Percentiles rank a stretch among this genome's conserved stretches.
Evolutionary conservation across 768 basidiomycete species (phyloP).

Genomic region (Hirschioporus abietinus): DNA sequence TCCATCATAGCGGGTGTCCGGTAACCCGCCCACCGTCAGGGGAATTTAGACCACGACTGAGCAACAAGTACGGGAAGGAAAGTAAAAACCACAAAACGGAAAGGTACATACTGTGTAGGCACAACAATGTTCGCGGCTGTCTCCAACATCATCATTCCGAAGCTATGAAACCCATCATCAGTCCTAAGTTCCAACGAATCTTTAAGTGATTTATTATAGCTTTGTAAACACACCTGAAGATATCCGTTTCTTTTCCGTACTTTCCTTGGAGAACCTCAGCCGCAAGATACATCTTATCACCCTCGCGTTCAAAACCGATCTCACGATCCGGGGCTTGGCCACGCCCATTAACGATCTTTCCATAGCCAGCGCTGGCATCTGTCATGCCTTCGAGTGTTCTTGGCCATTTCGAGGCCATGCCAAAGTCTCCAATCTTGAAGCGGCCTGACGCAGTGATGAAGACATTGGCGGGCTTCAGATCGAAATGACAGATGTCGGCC

Average conservation of each 20-base stretch:
- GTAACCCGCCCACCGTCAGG: too few relatives aligned
- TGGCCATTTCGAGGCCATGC: constrained; percentile 95
- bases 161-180: constrained; percentile 39
- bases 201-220: background rate
- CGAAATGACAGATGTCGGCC: constrained; percentile 86
- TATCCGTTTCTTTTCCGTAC: constrained; percentile 92
- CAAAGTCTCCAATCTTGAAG: constrained; percentile 97
- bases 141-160: constrained; percentile 96
- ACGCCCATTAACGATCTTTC: background rate
- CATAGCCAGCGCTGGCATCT: constrained; percentile 24
- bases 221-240: constrained; percentile 74
- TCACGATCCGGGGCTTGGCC: constrained; percentile 4
- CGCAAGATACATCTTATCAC: constrained; percentile 95
- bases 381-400: constrained; percentile 37
- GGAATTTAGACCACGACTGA: background rate
- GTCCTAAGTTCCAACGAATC: background rate
- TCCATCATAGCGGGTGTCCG: too few relatives aligned
- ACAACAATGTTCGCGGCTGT: constrained; percentile 94
- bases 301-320: constrained; percentile 82
- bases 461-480: constrained; percentile 96
- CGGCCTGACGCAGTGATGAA: constrained; percentile 83
- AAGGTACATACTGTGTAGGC: constrained; percentile 80
- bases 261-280: constrained; percentile 90
- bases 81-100: background rate
- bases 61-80: background rate